phyloP scores from a whole-genome alignment of 495 filamentous ascomycete species.

The Lasiosphaeria hispida region DNA sequence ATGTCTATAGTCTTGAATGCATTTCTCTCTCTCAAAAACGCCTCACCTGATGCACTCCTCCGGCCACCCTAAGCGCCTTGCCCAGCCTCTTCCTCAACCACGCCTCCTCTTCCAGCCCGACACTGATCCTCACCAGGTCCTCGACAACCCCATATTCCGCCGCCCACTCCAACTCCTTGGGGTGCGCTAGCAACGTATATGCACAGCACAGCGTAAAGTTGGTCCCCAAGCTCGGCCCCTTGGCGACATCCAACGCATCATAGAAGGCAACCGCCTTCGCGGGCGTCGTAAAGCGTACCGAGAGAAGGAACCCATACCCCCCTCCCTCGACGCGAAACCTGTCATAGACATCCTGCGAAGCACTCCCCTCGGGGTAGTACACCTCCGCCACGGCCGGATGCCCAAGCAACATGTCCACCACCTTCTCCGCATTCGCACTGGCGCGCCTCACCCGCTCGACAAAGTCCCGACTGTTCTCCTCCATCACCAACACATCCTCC shows the following conservation, averaged over 20 bases:
- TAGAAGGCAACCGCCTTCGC: slow-evolving; percentile 23
- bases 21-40: no score
- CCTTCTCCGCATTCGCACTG: slow-evolving; percentile 11
- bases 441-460: slow-evolving; percentile 9
- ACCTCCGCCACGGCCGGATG: slow-evolving; percentile 14
- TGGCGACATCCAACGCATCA: slow-evolving; percentile 23
- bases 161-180: slow-evolving; percentile 26
- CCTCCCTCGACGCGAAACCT: background rate
- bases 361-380: slow-evolving; percentile 23
- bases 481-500: slow-evolving; percentile 22
- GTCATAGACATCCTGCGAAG: slow-evolving; percentile 19
- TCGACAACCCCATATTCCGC: slow-evolving; percentile 28
- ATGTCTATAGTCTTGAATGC: no score
- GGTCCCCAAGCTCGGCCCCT: slow-evolving; percentile 32
- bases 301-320: slow-evolving; percentile 26
- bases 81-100: slow-evolving; percentile 23
- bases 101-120: slow-evolving; percentile 25
- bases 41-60: no score
- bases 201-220: slow-evolving; percentile 33
- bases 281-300: slow-evolving; percentile 14
- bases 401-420: slow-evolving; percentile 8
- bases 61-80: slow-evolving; percentile 14
- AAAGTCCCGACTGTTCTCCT: slow-evolving; percentile 24
- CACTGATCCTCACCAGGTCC: slow-evolving; percentile 31
- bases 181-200: slow-evolving; percentile 29